Evolutionary conservation across 2,329 filamentous ascomycete genomes (phyloP), one percentile per base, ranked within the genome.

Genomic region (Pseudocercospora macadamiae): DNA sequence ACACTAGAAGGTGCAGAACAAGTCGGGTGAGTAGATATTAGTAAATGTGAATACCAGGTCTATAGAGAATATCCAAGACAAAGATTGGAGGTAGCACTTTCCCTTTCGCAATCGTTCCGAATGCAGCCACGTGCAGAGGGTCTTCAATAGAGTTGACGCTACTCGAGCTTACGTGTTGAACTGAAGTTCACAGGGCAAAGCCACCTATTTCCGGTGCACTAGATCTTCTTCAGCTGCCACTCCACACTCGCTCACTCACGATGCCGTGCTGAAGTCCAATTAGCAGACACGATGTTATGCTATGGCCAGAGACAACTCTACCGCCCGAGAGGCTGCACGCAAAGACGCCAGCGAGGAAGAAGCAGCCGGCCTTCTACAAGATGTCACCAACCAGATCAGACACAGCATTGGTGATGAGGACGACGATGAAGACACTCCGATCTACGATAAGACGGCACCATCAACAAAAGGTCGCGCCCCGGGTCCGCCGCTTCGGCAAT

Each of bases 271-370:
- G 54, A 55, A 54, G 30, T 37, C 12, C n/a, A 23, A 10, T 1
- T 3, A 49, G 28, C 28, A 59, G 65, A 64, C 61, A 72, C 68
- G 63, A 74, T 73, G 71, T 68, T 63, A 71, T 71, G 71, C 67
- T 59, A 74, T 74, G 71, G 71, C 70, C 67, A 69, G 64, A 64
- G 70, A 73, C 63, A 67, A 60, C 58, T 57, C 59, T 57, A 63
- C 49, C 57, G 61, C 62, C 62, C 66, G 64, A 59, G 62, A 68
- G 45, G 57, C 59, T 59, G 64, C 60, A 54, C 65, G 61, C 44
- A 66, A 64, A 25, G 64, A 57, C 25, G 58, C 51, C 62, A 63
- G 63, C 51, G 58, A 58, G 37, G 64, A 69, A 54, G 71, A 73
- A 55, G 64, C 66, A 36, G 65, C 68, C 36, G 66, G 65, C 30